A percentile compares a stretch with the other conserved stretches of the same genome.
Conservation (phyloP, 768 basidiomycete genomes). For the Roridomyces roridus region DNA sequence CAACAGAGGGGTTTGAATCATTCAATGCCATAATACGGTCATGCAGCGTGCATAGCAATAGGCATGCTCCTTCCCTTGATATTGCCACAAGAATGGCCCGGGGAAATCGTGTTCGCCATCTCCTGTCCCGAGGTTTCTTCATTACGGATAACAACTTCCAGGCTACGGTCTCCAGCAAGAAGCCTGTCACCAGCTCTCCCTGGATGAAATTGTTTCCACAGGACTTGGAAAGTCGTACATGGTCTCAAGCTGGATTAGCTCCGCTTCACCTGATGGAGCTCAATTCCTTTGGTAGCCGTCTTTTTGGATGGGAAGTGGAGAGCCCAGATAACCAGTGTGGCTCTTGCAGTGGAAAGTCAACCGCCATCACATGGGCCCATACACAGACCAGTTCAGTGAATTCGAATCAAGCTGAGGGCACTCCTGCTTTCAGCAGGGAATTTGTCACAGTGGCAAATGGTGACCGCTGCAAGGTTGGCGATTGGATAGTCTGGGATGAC, state of each 20-base stretch:
- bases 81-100: slow-evolving; percentile 25
- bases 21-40: slow-evolving; percentile 40
- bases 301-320: slow-evolving; percentile 1
- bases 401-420: neutral
- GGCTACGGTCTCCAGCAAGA: neutral
- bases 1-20: slow-evolving; percentile 50
- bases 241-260: neutral
- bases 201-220: neutral
- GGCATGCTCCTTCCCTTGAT: slow-evolving; percentile 35
- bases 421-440: neutral
- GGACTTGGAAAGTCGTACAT: neutral
- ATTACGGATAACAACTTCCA: neutral
- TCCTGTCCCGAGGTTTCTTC: slow-evolving; percentile 25
- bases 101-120: slow-evolving; percentile 26
- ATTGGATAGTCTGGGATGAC: slow-evolving; percentile 6
- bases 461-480: neutral
- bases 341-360: neutral
- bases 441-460: slow-evolving; percentile 1
- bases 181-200: neutral
- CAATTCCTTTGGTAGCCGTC: slow-evolving; percentile 3
- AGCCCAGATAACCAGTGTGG: neutral
- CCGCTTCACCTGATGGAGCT: slow-evolving; percentile 3
- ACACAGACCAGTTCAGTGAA: neutral
- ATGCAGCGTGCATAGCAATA: slow-evolving; percentile 33
- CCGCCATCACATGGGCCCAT: neutral